A percentile compares a stretch with the other conserved stretches of the same genome.
Conservation (phyloP, 805 yeast species). For the Candida vaughaniae region DNA sequence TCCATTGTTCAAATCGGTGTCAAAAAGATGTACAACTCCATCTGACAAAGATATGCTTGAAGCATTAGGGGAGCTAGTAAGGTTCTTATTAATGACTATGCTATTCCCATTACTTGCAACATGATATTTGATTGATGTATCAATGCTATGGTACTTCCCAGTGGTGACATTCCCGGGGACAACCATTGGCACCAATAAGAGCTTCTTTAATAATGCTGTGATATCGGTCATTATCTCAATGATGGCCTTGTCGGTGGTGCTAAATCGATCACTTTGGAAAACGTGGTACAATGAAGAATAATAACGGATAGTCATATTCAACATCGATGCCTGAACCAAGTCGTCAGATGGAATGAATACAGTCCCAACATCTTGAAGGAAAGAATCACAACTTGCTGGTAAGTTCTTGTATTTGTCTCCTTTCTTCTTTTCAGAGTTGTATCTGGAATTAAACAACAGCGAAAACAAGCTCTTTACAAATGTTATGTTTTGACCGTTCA, state of each 20-base stretch:
- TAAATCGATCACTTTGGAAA: conserved; percentile 15
- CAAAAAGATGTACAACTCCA: conserved; percentile 36
- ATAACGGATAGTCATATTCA: conserved; percentile 26
- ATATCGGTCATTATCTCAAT: conserved; percentile 31
- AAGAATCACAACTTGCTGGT: conserved; percentile 26
- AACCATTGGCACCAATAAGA: background rate
- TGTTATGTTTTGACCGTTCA: conserved; percentile 22
- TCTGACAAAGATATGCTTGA: conserved; percentile 25
- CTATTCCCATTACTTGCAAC: conserved; percentile 11
- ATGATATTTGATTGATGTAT: conserved; percentile 12
- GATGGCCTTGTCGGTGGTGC: conserved; percentile 30
- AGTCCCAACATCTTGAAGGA: conserved; percentile 25
- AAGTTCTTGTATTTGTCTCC: conserved; percentile 12
- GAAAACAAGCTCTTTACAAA: conserved; percentile 27
- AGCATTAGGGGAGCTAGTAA: conserved; percentile 14
- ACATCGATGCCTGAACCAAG: conserved; percentile 22
- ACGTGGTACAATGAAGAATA: conserved; percentile 25
- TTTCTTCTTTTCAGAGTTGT: conserved; percentile 5
- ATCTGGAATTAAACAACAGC: conserved; percentile 10
- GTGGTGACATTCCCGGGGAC: conserved; percentile 4
- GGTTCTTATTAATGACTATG: conserved; percentile 19
- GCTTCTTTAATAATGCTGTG: conserved; percentile 20
- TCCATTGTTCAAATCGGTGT: conserved; percentile 3
- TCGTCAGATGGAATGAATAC: conserved; percentile 36
- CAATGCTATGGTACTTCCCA: conserved; percentile 3